Evolutionary conservation across 2,329 filamentous ascomycete genomes (phyloP), one percentile per base, ranked within the genome.

Genomic region (Hymenoscyphus salicellus): DNA sequence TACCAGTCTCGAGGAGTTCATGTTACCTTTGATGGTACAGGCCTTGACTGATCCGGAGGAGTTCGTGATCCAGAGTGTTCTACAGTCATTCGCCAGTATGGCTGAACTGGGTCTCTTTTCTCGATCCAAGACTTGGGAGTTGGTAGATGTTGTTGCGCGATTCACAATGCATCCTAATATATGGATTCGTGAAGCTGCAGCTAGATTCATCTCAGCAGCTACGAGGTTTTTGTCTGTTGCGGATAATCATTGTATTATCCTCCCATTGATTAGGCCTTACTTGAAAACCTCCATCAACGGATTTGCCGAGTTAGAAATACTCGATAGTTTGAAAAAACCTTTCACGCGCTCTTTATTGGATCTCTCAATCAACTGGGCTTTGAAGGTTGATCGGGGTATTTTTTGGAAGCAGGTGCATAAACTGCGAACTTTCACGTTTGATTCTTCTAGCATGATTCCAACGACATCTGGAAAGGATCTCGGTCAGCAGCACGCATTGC

Each of bases 81-180:
- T 99, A 33, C 88, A 95, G 69, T 95, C 94, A 0, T 82, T 99
- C 58, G 92, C 93, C 1, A 89, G 91, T 65, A 91, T 99, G 80
- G 93, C 94, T 8, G 89, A 90, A 62, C 82, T 99, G 23, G 96
- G 95, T 0, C 81, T 99, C 0, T 86, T 99, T 57, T 94, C 96
- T 60, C 86, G 92, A 72, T 84, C 88, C 5, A 94, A 91, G 65
- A 89, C 88, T 1, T 97, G 93, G 89, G 93, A 97, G 74, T 81
- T 99, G 46, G 86, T 96, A 26, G 89, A 96, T 66, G 87, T 94
- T 46, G 86, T 94, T 16, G 89, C 86, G 6, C 87, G 93, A 3
- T 97, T 98, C 72, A 89, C 93, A 14, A 89, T 97, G 81, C 95
- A 99, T 75, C 95, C 95, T 0, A 98, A 97, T 71, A 81, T 92